Evolutionary conservation across 1,284 basidiomycete species (phyloP).

Genomic region (Pascua sp.): DNA sequence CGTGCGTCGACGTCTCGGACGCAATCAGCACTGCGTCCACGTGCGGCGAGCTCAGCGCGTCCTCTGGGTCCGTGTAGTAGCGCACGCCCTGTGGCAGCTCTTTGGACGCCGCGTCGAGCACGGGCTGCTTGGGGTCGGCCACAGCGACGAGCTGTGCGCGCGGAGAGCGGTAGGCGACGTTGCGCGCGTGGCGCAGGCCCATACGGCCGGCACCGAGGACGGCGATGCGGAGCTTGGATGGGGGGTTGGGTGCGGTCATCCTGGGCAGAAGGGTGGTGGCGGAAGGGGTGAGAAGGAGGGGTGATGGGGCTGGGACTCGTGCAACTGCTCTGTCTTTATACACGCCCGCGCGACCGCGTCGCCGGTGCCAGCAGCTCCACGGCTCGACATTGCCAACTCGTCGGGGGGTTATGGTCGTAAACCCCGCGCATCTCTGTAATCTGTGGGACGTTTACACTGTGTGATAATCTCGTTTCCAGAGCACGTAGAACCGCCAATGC

Average conservation of each 20-base stretch:
- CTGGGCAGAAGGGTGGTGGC: conserved; percentile 24
- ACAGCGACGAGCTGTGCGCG: conserved; percentile 28
- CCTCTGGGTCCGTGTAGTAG: conserved; percentile 1
- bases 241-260: neutral
- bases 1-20: conserved; percentile 25
- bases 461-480: no score
- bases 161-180: conserved; percentile 19
- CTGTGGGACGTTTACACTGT: no score
- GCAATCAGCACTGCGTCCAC: conserved; percentile 31
- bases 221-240: conserved; percentile 16
- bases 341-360: neutral
- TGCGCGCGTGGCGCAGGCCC: conserved; percentile 27
- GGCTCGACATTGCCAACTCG: neutral
- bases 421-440: neutral
- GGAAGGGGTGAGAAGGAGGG: conserved; percentile 18
- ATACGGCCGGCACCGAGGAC: conserved; percentile 32
- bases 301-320: neutral
- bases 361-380: neutral
- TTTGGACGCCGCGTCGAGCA: conserved; percentile 6
- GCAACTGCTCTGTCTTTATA: neutral
- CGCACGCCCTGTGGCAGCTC: conserved; percentile 12
- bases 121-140: conserved; percentile 11
- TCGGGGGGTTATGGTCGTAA: neutral
- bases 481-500: no score
- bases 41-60: conserved; percentile 10